Conservation (phyloP, 2,329 filamentous ascomycete species). For the Phialemoniopsis sp. region DNA sequence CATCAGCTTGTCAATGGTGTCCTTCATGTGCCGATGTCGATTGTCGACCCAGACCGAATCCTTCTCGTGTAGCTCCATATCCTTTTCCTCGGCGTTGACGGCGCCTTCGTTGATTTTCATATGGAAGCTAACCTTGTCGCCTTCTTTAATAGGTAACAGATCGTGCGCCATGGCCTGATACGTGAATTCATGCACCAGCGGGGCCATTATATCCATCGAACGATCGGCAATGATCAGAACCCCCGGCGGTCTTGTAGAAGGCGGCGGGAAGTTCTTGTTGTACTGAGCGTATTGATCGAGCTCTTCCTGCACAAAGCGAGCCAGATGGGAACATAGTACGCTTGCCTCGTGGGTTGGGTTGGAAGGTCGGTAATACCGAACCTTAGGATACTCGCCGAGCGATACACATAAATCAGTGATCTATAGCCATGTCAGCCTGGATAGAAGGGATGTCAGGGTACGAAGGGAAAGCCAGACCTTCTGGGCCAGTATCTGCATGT, state of each 20-base stretch:
- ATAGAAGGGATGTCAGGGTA: neutral
- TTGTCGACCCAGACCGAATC: conserved; percentile 96
- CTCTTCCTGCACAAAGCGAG: conserved; percentile 86
- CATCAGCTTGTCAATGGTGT: conserved; percentile 91
- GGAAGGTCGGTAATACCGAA: conserved; percentile 82
- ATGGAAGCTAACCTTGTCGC: conserved; percentile 82
- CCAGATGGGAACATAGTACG: conserved; percentile 83
- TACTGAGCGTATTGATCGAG: conserved; percentile 84
- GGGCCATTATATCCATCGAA: conserved; percentile 86
- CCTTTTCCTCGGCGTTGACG: conserved; percentile 70
- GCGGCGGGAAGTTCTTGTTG: conserved; percentile 80
- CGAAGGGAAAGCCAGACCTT: conserved; percentile 54
- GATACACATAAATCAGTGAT: conserved; percentile 85
- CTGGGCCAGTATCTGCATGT: conserved; percentile 82
- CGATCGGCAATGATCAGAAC: conserved; percentile 85
- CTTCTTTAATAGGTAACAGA: conserved; percentile 80
- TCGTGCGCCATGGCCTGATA: conserved; percentile 99
- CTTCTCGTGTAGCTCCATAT: conserved; percentile 85
- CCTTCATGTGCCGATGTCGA: conserved; percentile 94
- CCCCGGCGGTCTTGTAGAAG: conserved; percentile 71
- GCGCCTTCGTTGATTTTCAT: conserved; percentile 74
- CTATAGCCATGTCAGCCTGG: conserved; percentile 34
- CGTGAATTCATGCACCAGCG: conserved; percentile 91
- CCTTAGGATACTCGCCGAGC: conserved; percentile 88
- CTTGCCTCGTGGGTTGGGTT: conserved; percentile 78